Percentiles rank a stretch among this genome's conserved stretches.
Conservation (phyloP, 805 yeast genomes). For the Lachancea dasiensis region DNA sequence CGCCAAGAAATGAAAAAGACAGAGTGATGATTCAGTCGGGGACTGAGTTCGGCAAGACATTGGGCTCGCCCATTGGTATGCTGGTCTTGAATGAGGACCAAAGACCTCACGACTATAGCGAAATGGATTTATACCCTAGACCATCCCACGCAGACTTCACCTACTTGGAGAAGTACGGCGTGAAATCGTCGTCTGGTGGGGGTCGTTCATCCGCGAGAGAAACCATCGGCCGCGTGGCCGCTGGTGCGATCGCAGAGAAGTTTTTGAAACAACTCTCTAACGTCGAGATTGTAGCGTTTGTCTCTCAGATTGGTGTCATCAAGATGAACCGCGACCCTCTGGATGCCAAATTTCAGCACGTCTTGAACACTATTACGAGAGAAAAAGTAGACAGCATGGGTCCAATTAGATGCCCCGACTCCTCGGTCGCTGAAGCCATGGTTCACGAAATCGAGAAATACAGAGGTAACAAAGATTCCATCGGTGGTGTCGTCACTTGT, state of each 20-base stretch:
- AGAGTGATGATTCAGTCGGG: slow-evolving; percentile 91
- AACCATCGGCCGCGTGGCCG: slow-evolving; percentile 98
- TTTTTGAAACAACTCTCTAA: slow-evolving; percentile 66
- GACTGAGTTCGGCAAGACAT: slow-evolving; percentile 80
- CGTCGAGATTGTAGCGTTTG: slow-evolving; percentile 95
- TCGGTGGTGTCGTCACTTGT: slow-evolving; percentile 98
- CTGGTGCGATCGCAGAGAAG: slow-evolving; percentile 97
- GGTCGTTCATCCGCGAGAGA: slow-evolving; percentile 97
- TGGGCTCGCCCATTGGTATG: slow-evolving; percentile 97
- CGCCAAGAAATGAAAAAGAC: slow-evolving; percentile 96
- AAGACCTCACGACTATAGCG: slow-evolving; percentile 92
- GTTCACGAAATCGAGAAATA: slow-evolving; percentile 78
- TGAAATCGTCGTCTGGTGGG: slow-evolving; percentile 93
- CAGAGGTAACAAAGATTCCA: slow-evolving; percentile 83
- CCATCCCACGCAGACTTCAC: slow-evolving; percentile 98
- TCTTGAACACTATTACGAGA: slow-evolving; percentile 73
- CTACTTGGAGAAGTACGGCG: slow-evolving; percentile 82
- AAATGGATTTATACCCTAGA: slow-evolving; percentile 92
- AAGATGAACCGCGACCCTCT: slow-evolving; percentile 69
- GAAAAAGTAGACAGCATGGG: slow-evolving; percentile 82
- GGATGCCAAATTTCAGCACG: slow-evolving; percentile 55
- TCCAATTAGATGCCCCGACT: slow-evolving; percentile 92
- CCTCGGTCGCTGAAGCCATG: slow-evolving; percentile 66
- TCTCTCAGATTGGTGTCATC: slow-evolving; percentile 81
- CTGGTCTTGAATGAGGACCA: slow-evolving; percentile 90